Evolutionary conservation across 441 rosid species (phyloP), one percentile per base, ranked within the genome.

Genomic region (Adansonia gregorii): DNA sequence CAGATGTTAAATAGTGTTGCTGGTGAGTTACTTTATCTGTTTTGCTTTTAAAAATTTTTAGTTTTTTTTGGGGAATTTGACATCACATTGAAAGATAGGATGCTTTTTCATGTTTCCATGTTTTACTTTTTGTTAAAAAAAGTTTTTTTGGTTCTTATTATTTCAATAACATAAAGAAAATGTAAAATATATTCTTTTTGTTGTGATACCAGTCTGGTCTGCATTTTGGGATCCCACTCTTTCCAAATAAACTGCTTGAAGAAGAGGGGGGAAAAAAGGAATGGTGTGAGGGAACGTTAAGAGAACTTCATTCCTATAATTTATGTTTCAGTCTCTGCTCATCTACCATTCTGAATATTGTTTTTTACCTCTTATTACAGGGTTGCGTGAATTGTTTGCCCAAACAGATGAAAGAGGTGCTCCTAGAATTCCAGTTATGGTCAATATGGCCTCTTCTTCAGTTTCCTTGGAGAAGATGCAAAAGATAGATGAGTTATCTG

Each of bases 1-100:
- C 99, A 97, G 85, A 88, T 97, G 95, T 86, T 97, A 78, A 97
- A 97, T 82, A 91, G 97, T 82, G 99, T 97, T 66, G 93, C 98
- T 73, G 99, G 99, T 94, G 78, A 85, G 90, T 81, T 79, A 70
- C 45, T 74, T 77, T 79, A 46, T 73, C 52, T 75, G 72, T 59
- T 78, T 12, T 51, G 17, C 79, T 17, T 59, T 14, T 74, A 76
- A 69, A 67, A 72, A 73, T 39, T 49, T 59, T 5, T 27, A 43
- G 24, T 67, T 19, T 72, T 48, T 56, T 64, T n/a, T n/a, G n/a
- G 72, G 74, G 45, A 71, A 52, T 17, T 78, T 76, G 64, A 55
- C 15, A 61, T 48, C 6, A 4, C 35, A 46, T 45, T 72, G 19
- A 58, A 61, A 41, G 35, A 56, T 69, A 31, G 10, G 35, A 54